Conservation (phyloP, 371 early-diverging fungal species). For the Massospora cicadina region DNA sequence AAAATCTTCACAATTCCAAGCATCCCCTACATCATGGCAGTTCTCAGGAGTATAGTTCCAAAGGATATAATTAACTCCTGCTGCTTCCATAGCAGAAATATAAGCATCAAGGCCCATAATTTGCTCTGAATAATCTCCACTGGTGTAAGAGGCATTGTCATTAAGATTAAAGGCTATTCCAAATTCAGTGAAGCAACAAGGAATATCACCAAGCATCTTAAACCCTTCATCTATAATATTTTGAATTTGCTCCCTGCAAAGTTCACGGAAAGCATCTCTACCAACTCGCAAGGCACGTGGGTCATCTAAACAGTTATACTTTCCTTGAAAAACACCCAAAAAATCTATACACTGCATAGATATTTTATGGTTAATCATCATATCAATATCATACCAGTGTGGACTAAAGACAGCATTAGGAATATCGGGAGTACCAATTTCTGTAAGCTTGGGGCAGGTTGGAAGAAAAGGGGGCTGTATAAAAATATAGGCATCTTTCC, state of each 20-base stretch:
- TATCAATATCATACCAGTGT: constrained; percentile 46
- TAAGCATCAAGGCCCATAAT: constrained; percentile 47
- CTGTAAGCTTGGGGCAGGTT: not conserved
- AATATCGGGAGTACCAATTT: constrained; percentile 13
- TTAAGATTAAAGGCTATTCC: constrained; percentile 57
- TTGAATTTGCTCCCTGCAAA: constrained; percentile 5
- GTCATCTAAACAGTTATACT: not conserved
- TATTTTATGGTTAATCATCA: constrained; percentile 41
- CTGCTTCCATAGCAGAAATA: constrained; percentile 36
- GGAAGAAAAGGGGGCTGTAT: constrained; percentile 26
- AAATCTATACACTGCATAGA: constrained; percentile 50
- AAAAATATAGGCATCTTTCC: constrained; percentile 33
- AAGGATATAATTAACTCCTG: constrained; percentile 33
- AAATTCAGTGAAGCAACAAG: constrained; percentile 22
- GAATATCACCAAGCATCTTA: not conserved
- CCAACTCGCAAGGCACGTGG: not conserved
- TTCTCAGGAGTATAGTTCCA: constrained; percentile 54
- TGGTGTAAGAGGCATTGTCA: constrained; percentile 17
- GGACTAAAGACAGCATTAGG: constrained; percentile 44
- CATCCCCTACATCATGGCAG: constrained; percentile 35
- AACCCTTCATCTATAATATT: not conserved
- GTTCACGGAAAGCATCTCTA: constrained; percentile 19
- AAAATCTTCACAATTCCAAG: constrained; percentile 59
- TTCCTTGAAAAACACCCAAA: constrained; percentile 12
- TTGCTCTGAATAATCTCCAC: constrained; percentile 27